Conservation (phyloP, 2,329 filamentous ascomycete genomes). For the Cadophora sp. region DNA sequence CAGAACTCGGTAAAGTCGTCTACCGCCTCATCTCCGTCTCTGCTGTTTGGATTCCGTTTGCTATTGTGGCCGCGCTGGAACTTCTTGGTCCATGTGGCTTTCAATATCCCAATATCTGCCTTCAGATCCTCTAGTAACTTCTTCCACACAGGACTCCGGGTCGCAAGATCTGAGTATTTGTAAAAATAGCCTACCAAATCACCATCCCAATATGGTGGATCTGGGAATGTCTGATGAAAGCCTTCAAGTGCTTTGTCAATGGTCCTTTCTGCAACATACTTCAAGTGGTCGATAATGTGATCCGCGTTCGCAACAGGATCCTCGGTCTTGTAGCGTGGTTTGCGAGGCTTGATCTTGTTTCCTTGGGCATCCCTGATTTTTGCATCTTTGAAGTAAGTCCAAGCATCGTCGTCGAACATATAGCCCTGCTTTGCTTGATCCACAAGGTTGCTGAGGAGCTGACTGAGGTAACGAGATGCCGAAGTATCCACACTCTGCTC, state of each 20-base stretch:
- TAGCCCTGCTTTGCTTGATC: constrained; percentile 64
- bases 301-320: constrained; percentile 40
- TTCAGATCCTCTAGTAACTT: constrained; percentile 27
- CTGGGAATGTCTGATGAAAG: constrained; percentile 37
- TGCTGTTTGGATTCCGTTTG: constrained; percentile 14
- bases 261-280: constrained; percentile 58
- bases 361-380: not conserved
- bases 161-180: constrained; percentile 23
- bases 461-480: constrained; percentile 56
- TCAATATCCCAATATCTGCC: constrained; percentile 18
- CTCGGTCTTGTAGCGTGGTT: constrained; percentile 50
- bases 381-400: constrained; percentile 44
- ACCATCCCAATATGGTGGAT: constrained; percentile 32
- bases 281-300: constrained; percentile 70
- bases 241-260: constrained; percentile 42
- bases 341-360: not conserved
- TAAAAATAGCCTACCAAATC: constrained; percentile 35
- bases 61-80: constrained; percentile 4
- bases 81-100: constrained; percentile 27
- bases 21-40: constrained; percentile 1
- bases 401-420: constrained; percentile 53
- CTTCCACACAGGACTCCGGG: constrained; percentile 23
- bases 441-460: constrained; percentile 59
- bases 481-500: constrained; percentile 55
- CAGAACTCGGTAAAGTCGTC: constrained; percentile 17